These are phyloP conservation scores for Tephrocybe sp. DNA, from an alignment of 768 basidiomycete genomes.

Conservation along the genomic window DNA sequence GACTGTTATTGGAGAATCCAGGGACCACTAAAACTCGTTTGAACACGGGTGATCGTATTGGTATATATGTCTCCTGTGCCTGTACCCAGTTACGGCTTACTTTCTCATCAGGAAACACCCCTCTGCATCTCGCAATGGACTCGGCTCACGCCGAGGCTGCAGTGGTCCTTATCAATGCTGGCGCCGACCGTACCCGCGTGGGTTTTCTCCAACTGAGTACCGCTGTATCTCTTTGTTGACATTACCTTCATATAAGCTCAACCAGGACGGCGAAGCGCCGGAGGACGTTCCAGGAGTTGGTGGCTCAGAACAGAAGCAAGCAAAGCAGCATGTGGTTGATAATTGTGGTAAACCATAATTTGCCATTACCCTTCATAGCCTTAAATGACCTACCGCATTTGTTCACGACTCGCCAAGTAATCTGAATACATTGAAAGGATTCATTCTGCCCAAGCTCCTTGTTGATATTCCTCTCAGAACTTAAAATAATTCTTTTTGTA, in stretches of 20 bases:
- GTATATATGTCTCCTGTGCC: constrained; percentile 37
- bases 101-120: constrained; percentile 75
- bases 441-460: no score
- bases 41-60: constrained; percentile 82
- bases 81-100: constrained; percentile 9
- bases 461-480: no score
- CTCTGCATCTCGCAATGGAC: constrained; percentile 96
- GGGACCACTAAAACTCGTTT: constrained; percentile 70
- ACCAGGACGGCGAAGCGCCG: constrained; percentile 82
- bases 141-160: constrained; percentile 92
- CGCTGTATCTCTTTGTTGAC: constrained; percentile 12
- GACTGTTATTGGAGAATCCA: constrained; percentile 75
- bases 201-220: constrained; percentile 30
- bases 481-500: no score
- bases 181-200: constrained; percentile 89
- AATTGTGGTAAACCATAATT: constrained; percentile 61
- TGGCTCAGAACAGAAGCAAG: constrained; percentile 83
- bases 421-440: no score
- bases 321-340: constrained; percentile 72
- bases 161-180: constrained; percentile 89
- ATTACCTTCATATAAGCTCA: constrained; percentile 51
- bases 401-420: no score
- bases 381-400: neutral
- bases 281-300: constrained; percentile 91
- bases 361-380: neutral